Evolutionary conservation across 768 basidiomycete genomes (phyloP), one percentile per base, ranked within the genome.

Genomic region (Amylocystis lapponica): DNA sequence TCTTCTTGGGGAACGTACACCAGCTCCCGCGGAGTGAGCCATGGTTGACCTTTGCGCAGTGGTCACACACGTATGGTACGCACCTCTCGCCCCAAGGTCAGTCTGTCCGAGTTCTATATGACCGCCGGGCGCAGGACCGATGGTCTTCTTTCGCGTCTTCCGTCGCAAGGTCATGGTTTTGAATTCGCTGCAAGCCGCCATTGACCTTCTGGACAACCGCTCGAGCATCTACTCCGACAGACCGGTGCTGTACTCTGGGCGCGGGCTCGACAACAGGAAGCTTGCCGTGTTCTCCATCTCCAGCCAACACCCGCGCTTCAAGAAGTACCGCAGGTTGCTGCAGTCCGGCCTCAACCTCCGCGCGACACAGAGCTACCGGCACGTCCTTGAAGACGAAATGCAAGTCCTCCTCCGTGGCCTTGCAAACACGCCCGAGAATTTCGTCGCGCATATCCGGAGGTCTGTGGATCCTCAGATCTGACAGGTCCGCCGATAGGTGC

Each of bases 171-270:
- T 70, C 23, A 49, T 71, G 20, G 50, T 71, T 7, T 22, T 72
- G 27, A 67, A 68, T 37, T 60, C 59, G 4, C 50, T 55, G 20
- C 53, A 62, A 36, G 60, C 56, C 4, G 66, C 62, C 1, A 58
- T 50, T 13, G 69, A 72, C 1, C 53, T 71, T 1, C 61, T 71
- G 25, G 64, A 67, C 17, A 71, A 68, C 47, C 51, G 63, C 31
- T 64, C 66, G 0, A 39, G 60, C 7, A 63, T 63, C 16, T 71
- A 70, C 50, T 70, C 70, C 1, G 62, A 64, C 49, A 45, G 60
- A 39, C 32, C 32, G 7, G 32, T 33, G 7, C 19, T 19, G 5
- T 13, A n/a, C 7, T 33, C 19, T n/a, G 32, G 32, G 14, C n/a
- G 32, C 6, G 32, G 19, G 14, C 32, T 33, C 14, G n/a, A n/a